Base-by-base conservation (phyloP, 2,329 filamentous ascomycete species). In the Microcyclosporella mali region DNA sequence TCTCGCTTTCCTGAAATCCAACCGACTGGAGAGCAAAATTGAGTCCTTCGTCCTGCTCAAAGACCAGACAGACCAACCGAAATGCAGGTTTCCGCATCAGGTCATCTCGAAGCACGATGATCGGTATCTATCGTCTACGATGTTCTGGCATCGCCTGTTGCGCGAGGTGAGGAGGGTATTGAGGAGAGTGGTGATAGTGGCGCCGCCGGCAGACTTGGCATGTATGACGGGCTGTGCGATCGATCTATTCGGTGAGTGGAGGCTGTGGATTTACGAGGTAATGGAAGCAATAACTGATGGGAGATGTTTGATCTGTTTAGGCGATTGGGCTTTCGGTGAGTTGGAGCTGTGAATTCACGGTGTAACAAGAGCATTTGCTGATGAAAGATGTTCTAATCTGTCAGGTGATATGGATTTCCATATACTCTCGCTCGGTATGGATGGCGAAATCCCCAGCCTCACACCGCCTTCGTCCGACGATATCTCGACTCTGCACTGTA, bases 161-260 rank as follows among this genome's bases (percentile, higher is more conserved):
- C 60, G 66, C 4, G 59, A 69, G 14, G 61, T 83, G 25, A 69
- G 78, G 47, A 79, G 51, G 10, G 14, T 3, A n/a, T 17, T 36
- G 11, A 30, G 11, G 15, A 76, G 6, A 47, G 68, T 71, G 2
- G 59, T 64, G 1, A 61, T 71, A 6, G 52, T 66, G 2, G 81
- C 81, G 0, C 76, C 81, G 6, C 80, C 82, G 0, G 68, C 73
- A 3, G 75, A 79, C 14, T 68, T 88, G 6, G 79, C 81, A 1
- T 72, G 72, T 0, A 66, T 86, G 37, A 65, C 83, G 3, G 75
- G 76, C 14, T 74, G 74, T 4, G 70, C 69, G 44, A 67, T 84
- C 19, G 72, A 76, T 37, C 67, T 77, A 30, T 69, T 70, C 16
- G 56, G 41, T 34, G 18, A 16, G 33, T 34, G 27, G n/a, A n/a